phyloP scores from a whole-genome alignment of 371 early-diverging fungal genomes.

The Lichtheimia ornata region DNA sequence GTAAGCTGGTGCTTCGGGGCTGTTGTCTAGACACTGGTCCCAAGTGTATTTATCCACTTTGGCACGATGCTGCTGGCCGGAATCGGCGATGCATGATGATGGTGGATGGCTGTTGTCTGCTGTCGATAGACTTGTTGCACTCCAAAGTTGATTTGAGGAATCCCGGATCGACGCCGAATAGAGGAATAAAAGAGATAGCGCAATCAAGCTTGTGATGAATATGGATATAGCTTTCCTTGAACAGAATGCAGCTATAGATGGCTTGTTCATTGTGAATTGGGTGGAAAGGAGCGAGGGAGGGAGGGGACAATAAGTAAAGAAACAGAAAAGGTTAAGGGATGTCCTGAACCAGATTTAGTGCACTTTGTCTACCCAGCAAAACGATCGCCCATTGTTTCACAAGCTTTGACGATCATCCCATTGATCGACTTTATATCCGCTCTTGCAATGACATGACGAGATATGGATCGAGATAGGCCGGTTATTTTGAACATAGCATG shows the following conservation, averaged over 20 bases:
- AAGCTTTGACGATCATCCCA: no score
- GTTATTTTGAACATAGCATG: no score
- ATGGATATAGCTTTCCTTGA: slow-evolving; percentile 7
- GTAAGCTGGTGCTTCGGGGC: slow-evolving; percentile 14
- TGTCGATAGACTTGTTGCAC: neutral
- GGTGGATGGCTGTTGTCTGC: neutral
- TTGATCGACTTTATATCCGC: no score
- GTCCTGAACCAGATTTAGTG: no score
- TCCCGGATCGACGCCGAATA: slow-evolving; percentile 16
- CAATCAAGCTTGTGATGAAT: slow-evolving; percentile 4
- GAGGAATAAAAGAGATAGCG: slow-evolving; percentile 8
- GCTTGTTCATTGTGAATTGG: no score
- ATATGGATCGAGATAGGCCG: no score
- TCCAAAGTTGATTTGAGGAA: slow-evolving; percentile 5
- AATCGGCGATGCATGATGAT: slow-evolving; percentile 5
- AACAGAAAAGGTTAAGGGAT: no score
- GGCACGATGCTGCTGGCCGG: neutral
- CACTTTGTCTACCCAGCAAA: no score
- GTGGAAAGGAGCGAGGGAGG: no score
- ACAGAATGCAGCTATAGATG: neutral
- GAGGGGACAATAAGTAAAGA: no score
- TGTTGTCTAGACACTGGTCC: slow-evolving; percentile 28
- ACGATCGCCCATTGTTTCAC: no score
- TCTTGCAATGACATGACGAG: no score
- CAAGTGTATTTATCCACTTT: slow-evolving; percentile 9